phyloP scores from a whole-genome alignment of 805 yeast genomes.

The Kluyveromyces siamensis region DNA sequence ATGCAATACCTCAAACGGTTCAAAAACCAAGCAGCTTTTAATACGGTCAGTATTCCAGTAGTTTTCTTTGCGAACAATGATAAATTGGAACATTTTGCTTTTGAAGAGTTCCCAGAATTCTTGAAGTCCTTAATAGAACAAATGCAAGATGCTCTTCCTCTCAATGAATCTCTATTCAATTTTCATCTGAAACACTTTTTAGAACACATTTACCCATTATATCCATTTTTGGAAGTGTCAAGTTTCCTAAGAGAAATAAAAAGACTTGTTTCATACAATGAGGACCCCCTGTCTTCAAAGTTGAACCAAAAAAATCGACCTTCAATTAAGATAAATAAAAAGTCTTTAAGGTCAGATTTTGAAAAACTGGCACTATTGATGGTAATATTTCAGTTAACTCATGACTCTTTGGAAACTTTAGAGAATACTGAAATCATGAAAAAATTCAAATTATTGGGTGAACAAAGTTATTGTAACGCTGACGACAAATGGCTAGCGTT shows the following conservation, averaged over 20 bases:
- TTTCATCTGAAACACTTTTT: slow-evolving; percentile 10
- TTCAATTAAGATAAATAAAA: slow-evolving; percentile 2
- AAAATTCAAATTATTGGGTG: not conserved
- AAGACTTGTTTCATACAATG: not conserved
- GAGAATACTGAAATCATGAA: not conserved
- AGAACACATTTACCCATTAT: slow-evolving; percentile 16
- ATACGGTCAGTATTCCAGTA: not conserved
- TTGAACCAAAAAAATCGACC: not conserved
- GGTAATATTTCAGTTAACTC: slow-evolving; percentile 1
- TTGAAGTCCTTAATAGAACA: not conserved
- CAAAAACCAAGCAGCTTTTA: not conserved
- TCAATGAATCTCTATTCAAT: not conserved
- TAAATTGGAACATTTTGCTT: not conserved
- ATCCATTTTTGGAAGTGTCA: slow-evolving; percentile 13
- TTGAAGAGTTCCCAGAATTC: not conserved
- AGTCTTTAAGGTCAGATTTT: slow-evolving; percentile 4
- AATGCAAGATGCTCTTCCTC: not conserved
- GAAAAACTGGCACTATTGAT: slow-evolving; percentile 7
- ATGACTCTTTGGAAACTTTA: not conserved
- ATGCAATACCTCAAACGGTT: not conserved
- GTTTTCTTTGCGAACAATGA: not conserved
- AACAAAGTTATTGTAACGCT: not conserved
- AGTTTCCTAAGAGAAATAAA: slow-evolving; percentile 4
- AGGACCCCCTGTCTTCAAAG: not conserved
- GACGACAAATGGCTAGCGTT: not conserved